These are phyloP conservation scores for Rubia occidens DNA, from an alignment of 305 asterid genomes.

Conservation along the genomic window DNA sequence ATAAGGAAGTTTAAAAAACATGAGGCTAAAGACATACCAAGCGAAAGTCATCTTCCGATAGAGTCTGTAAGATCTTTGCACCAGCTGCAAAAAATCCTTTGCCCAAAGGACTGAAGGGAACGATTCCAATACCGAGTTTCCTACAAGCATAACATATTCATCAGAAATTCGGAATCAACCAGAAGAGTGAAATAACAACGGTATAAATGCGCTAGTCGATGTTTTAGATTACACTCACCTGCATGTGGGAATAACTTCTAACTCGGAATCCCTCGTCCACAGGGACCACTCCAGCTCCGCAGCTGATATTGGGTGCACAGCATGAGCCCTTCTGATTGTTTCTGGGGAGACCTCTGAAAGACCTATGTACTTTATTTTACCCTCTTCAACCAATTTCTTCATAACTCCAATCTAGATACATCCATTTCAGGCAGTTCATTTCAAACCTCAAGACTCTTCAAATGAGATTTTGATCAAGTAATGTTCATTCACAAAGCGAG, in stretches of 20 bases:
- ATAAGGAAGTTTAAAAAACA: neutral
- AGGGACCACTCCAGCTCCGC: constrained; percentile 78
- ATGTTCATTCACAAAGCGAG: neutral
- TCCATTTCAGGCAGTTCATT: neutral
- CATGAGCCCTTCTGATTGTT: constrained; percentile 80
- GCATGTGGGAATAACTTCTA: constrained; percentile 64
- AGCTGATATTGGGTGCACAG: constrained; percentile 68
- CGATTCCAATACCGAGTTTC: constrained; percentile 24
- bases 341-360: constrained; percentile 69
- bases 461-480: no score
- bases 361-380: constrained; percentile 65
- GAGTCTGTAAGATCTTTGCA: constrained; percentile 10
- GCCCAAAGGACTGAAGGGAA: constrained; percentile 24
- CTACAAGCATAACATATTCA: neutral
- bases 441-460: neutral
- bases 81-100: constrained; percentile 23
- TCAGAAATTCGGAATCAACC: neutral
- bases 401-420: constrained; percentile 46
- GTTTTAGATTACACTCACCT: constrained; percentile 23
- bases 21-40: constrained; percentile 11
- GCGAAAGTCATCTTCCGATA: constrained; percentile 13
- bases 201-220: neutral
- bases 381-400: constrained; percentile 69
- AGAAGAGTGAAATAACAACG: neutral
- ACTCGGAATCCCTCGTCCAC: constrained; percentile 78